These are phyloP conservation scores for Diaporthe ampelina DNA, from an alignment of 2,329 filamentous ascomycete genomes.

Conservation along the genomic window DNA sequence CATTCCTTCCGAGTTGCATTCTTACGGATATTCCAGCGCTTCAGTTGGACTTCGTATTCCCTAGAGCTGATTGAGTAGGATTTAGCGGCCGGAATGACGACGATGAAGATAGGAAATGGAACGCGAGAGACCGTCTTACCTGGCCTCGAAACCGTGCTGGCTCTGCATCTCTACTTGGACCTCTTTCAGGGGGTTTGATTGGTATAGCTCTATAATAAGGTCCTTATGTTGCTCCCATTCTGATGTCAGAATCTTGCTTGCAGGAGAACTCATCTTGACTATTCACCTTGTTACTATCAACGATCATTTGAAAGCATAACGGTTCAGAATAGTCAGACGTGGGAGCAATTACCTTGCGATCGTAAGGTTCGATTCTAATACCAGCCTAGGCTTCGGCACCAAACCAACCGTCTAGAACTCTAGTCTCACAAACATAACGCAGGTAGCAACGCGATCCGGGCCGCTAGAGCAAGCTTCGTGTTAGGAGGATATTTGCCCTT, in stretches of 20 bases:
- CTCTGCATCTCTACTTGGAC: neutral
- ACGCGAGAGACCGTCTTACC: neutral
- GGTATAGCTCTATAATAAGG: neutral
- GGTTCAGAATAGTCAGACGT: too few species aligned
- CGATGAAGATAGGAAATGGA: neutral
- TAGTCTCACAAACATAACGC: too few species aligned
- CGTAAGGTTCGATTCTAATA: neutral
- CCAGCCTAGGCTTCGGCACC: neutral
- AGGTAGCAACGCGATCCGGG: neutral
- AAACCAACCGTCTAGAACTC: too few species aligned
- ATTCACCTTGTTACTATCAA: neutral
- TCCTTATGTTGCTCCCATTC: neutral
- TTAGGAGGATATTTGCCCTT: neutral
- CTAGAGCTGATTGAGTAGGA: neutral
- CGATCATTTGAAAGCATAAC: neutral
- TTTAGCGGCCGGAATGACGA: neutral
- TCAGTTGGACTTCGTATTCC: neutral
- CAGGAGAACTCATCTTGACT: neutral
- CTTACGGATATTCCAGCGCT: constrained; percentile 2
- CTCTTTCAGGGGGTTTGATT: neutral
- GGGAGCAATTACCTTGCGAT: too few species aligned
- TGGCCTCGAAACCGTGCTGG: neutral
- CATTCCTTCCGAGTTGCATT: neutral
- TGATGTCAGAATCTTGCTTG: neutral
- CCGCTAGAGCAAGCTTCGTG: neutral